Conservation (phyloP, 495 filamentous ascomycete species). For the Podospora sp. region DNA sequence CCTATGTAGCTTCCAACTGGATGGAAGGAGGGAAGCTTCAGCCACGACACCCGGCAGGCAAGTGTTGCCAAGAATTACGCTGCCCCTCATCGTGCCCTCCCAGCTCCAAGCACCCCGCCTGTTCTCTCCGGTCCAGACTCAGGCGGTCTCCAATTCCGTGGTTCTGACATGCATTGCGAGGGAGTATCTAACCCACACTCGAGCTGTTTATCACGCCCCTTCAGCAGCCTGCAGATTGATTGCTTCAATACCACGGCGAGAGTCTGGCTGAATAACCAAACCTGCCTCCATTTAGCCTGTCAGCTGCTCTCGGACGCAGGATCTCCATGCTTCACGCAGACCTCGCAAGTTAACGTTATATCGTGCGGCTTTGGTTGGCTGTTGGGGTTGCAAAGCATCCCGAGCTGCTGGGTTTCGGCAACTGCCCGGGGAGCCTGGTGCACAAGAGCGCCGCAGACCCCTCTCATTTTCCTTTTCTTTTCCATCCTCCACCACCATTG, state of each 20-base stretch:
- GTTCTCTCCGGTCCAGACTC: background rate
- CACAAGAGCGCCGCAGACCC: constrained; percentile 1
- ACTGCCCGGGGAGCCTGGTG: background rate
- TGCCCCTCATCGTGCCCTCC: background rate
- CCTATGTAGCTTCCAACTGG: too few species aligned
- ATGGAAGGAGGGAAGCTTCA: background rate
- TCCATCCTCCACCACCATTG: background rate
- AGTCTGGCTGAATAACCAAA: constrained; percentile 14
- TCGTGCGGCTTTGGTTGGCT: background rate
- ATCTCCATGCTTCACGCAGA: constrained; percentile 14
- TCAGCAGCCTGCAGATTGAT: constrained; percentile 12
- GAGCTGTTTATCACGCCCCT: background rate
- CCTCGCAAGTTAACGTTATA: background rate
- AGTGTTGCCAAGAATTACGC: background rate
- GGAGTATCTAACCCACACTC: constrained; percentile 10
- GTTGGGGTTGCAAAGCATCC: constrained; percentile 1
- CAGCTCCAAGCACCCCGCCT: background rate
- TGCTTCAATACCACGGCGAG: background rate
- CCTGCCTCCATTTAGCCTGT: constrained; percentile 12
- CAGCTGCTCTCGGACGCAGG: constrained; percentile 13
- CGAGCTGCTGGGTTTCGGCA: constrained; percentile 1
- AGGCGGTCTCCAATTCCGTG: background rate
- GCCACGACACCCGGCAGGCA: constrained; percentile 6
- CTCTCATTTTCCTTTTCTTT: background rate
- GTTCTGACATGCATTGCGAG: constrained; percentile 14